Evolutionary conservation across 2,329 filamentous ascomycete genomes (phyloP), one percentile per base, ranked within the genome.

Genomic region (Ophiostoma montium): DNA sequence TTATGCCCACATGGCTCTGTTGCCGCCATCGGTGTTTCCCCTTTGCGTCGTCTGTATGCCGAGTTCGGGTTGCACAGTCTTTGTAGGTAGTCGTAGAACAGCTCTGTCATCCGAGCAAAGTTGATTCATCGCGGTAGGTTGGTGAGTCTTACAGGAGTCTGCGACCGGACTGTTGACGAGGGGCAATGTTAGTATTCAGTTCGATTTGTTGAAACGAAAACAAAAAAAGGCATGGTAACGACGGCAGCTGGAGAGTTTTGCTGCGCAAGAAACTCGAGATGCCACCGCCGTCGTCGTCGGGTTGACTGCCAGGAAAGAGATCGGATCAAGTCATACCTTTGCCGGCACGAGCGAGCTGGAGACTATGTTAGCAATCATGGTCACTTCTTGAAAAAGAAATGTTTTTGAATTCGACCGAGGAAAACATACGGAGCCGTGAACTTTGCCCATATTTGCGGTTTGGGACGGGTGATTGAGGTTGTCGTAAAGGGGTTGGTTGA

Each of bases 311-410:
- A 48, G 86, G 83, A 65, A 84, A 84, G 63, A 41, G 84, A 88
- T 72, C 88, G 84, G 74, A 85, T 23, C 6, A 19, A 21, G 33
- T 88, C 84, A 94, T 94, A 82, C 94, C 88, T 80, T 94, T 94
- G 77, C 87, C 87, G 76, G 55, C 55, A 55, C 55, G 55, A 44
- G 55, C 55, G 53, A 57, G 55, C 55, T 56, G 48, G 15, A 18
- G 11, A 38, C 15, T 43, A 36, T 9, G 46, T 54, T 27, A 54
- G 54, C 46, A 51, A 35, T 16, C 23, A n/a, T 42, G 38, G 7
- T 44, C 45, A 31, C n/a, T 7, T 16, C 23, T 8, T 5, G 8
- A 23, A 30, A 7, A 35, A 35, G 7, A 21, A n/a, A n/a, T n/a
- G n/a, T n/a, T n/a, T n/a, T n/a, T 15, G 12, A 27, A 13, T 46